Percentiles rank a stretch among this genome's conserved stretches.
phyloP scores from a whole-genome alignment of 2,329 filamentous ascomycete species.

The Ceratocystis ficicola region DNA sequence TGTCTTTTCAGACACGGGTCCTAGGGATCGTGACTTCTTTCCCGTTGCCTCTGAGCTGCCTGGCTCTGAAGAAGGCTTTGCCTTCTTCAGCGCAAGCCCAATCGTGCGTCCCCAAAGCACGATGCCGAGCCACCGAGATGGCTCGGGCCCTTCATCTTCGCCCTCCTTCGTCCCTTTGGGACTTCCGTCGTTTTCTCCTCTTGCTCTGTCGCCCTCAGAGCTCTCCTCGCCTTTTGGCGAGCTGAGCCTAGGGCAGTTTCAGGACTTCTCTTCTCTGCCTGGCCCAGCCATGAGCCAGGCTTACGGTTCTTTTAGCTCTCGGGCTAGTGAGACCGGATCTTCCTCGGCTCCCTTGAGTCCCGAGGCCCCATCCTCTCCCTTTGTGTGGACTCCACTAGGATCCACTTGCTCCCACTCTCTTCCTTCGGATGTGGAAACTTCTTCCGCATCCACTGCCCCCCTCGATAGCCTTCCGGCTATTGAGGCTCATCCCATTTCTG shows the following conservation, averaged over 20 bases:
- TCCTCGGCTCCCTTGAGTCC: neutral
- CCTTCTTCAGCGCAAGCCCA: neutral
- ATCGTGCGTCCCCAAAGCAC: neutral
- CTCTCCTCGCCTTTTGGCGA: neutral
- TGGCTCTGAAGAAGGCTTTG: neutral
- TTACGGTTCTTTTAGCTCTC: neutral
- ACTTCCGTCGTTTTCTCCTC: neutral
- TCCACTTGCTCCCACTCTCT: neutral
- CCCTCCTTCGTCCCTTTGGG: neutral
- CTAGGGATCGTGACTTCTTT: neutral
- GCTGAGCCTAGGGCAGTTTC: neutral
- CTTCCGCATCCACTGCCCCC: neutral
- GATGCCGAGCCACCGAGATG: neutral
- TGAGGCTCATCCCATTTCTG: neutral
- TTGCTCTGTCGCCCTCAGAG: neutral
- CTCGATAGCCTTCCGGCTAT: neutral
- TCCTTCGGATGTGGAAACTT: neutral
- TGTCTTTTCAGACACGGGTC: neutral
- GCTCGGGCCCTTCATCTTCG: neutral
- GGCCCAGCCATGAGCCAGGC: neutral
- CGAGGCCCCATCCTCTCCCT: neutral
- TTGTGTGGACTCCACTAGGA: neutral
- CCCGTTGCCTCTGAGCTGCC: no score
- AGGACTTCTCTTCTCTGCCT: neutral
- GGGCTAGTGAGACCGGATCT: neutral